phyloP scores from a whole-genome alignment of 352 stramenopile genomes.

The Phytophthora quininea region DNA sequence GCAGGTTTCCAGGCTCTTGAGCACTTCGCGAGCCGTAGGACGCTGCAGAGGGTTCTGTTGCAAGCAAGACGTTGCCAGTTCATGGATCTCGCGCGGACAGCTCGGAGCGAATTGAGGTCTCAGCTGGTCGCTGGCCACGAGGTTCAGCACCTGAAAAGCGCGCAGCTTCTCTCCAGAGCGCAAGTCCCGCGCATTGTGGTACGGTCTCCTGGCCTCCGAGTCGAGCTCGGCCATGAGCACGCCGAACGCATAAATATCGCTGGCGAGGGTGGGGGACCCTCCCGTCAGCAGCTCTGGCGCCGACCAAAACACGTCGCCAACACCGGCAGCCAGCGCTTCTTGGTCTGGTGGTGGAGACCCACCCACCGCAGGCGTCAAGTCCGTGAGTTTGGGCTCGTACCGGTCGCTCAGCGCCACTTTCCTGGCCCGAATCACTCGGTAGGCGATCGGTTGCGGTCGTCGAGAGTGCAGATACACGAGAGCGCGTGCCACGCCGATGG shows the following conservation, averaged over 20 bases:
- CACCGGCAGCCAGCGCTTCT: conserved; percentile 28
- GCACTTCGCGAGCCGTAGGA: conserved; percentile 24
- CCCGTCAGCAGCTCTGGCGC: conserved; percentile 60
- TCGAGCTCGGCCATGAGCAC: conserved; percentile 59
- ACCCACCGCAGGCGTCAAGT: conserved; percentile 29
- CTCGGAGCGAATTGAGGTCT: conserved; percentile 37
- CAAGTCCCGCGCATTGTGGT: conserved; percentile 20
- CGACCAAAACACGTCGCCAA: conserved; percentile 37
- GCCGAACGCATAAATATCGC: conserved; percentile 73
- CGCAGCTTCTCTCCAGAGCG: conserved; percentile 25
- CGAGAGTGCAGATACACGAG: conserved; percentile 34
- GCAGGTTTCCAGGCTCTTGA: conserved; percentile 18
- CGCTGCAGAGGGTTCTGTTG: conserved; percentile 38
- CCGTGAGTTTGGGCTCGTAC: conserved; percentile 29
- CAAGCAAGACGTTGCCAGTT: conserved; percentile 39
- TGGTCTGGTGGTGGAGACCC: conserved; percentile 22
- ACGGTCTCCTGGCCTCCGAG: conserved; percentile 33
- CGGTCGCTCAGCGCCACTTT: conserved; percentile 33
- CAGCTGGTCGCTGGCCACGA: conserved; percentile 37
- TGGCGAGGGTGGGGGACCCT: conserved; percentile 52
- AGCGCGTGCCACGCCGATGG: conserved; percentile 23
- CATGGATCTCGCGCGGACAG: conserved; percentile 30
- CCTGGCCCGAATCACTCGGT: conserved; percentile 28
- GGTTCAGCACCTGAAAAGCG: conserved; percentile 38
- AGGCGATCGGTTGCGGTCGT: conserved; percentile 19